Evolutionary conservation across 495 filamentous ascomycete species (phyloP), one percentile per base, ranked within the genome.

Genomic region (Xylaria acuta): DNA sequence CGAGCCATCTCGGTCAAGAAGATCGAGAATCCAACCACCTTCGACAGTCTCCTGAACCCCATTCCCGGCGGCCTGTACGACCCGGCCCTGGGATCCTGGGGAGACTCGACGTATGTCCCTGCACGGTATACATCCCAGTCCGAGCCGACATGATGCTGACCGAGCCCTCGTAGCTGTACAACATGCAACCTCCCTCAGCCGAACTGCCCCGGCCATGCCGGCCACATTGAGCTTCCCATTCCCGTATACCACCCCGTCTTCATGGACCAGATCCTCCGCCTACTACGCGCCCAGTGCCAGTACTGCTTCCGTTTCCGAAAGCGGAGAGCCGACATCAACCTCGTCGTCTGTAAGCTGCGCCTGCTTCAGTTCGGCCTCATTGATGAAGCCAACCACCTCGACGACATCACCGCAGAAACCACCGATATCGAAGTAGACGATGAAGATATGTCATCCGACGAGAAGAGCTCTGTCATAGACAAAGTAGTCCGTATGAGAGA

Each of bases 191-290:
- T 94, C 75, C 89, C 89, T 74, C 89, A 88, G 72, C 88, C 88
- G 73, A 89, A 88, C 65, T 99, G 96, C 80, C 94, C 96, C 12
- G 97, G 97, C 71, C 97, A 99, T 84, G 87, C 90, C 41, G 97
- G 97, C 63, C 96, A 98, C 79, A 97, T 99, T 79, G 94, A 97
- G 74, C 89, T 99, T 34, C 95, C 97, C 4, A 90, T 95, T 14
- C 92, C 92, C 54, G 90, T 97, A 63, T 99, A 98, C 79, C 95
- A 98, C 83, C 92, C 94, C 32, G 91, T 93, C 0, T 97, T 97
- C 81, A 91, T 99, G 85, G 94, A 97, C 79, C 95, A 97, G 80
- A 85, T 93, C 65, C 87, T 95, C 65, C 90, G 93, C 36, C 83
- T 99, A 22, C 85, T 99, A 43, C 90, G 93, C 66, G 90, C 92